Evolutionary conservation across 352 stramenopile species (phyloP), one percentile per base, ranked within the genome.

Genomic region (Pythium dissimile): DNA sequence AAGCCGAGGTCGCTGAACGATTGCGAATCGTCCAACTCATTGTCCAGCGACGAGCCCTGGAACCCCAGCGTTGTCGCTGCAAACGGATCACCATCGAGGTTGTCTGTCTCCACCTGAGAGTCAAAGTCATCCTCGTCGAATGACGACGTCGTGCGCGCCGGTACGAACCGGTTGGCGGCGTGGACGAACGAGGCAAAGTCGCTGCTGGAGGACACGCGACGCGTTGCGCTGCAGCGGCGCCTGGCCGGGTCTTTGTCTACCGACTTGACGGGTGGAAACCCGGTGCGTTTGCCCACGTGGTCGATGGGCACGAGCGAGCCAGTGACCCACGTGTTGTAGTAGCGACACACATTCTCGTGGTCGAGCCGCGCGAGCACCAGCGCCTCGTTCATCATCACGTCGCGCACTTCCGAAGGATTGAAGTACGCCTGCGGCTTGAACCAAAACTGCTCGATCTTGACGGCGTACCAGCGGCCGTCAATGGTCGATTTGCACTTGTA

Each of bases 341-440:
- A 98, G 7, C 94, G 74, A 26, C 96, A 97, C 38, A 98, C 95
- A 59, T 98, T 97, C 58, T 97, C 93, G 47, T 98, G 92, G 41
- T 92, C 89, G 20, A 98, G 86, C 5, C 88, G 66, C 10, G 90
- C 91, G 57, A 98, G 84, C 7, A 92, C 93, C 1, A 93, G 84
- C 3, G 97, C 92, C 60, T 98, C 94, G 50, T 96, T 91, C 59
- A 96, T 79, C 49, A 98, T 84, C 48, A 97, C 97, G 59, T 88
- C 74, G 47, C 96, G 96, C 48, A 96, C 73, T 38, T 89, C 74
- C 0, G 67, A 71, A 27, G 80, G 80, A 21, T 84, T 86, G 56
- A 91, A 91, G 30, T 86, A 89, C 42, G 79, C 81, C 56, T 90
- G 77, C 26, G 83, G 83, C 42, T 89, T 89, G 71, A 93, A 90